Percentiles rank a stretch among this genome's conserved stretches.
Conservation (phyloP, 345 rosid genomes). For the Litchi chinensis region DNA sequence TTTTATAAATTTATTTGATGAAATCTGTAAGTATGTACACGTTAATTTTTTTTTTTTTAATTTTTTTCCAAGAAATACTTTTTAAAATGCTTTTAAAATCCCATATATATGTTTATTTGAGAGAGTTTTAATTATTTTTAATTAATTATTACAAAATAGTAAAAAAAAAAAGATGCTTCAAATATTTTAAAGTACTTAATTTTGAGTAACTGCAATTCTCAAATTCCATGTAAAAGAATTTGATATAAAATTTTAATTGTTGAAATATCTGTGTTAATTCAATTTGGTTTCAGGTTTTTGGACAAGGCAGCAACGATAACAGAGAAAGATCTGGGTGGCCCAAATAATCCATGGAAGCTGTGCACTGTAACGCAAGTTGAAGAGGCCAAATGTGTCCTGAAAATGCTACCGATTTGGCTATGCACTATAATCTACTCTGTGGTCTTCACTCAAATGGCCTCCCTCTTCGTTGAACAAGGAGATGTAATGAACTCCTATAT, state of each 20-base stretch:
- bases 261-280: neutral
- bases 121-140: too few species aligned
- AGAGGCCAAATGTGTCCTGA: constrained; percentile 61
- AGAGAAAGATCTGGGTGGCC: constrained; percentile 41
- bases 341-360: constrained; percentile 59
- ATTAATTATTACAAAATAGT: too few species aligned
- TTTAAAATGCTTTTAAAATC: too few species aligned
- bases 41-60: too few species aligned
- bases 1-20: too few species aligned
- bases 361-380: constrained; percentile 92
- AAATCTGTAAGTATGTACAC: too few species aligned
- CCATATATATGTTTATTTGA: too few species aligned
- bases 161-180: too few species aligned
- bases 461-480: constrained; percentile 69
- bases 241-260: neutral
- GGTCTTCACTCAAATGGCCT: constrained; percentile 66
- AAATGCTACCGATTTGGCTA: constrained; percentile 60
- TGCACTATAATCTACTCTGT: constrained; percentile 69
- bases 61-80: neutral
- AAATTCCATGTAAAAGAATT: too few species aligned
- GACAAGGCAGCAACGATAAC: constrained; percentile 89
- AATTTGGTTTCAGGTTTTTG: constrained; percentile 45
- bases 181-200: too few species aligned
- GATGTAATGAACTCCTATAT: constrained; percentile 61
- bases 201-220: too few species aligned